Evolutionary conservation across 1,284 basidiomycete species (phyloP).

Genomic region (Clitocybe nebularis): DNA sequence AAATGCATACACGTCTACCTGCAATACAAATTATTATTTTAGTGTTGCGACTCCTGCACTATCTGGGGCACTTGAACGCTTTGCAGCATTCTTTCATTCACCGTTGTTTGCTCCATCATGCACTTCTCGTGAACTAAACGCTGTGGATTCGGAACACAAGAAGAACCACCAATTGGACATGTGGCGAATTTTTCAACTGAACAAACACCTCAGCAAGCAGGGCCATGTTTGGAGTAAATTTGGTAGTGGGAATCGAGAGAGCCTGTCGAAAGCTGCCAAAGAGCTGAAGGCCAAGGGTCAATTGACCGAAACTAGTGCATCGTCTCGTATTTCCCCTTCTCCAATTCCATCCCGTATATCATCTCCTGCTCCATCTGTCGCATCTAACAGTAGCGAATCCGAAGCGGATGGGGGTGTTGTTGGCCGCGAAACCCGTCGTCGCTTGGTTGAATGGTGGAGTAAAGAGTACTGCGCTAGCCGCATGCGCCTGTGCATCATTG

Average conservation of each 20-base stretch:
- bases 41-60: conserved; percentile 87
- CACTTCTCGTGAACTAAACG: conserved; percentile 92
- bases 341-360: conserved; percentile 51
- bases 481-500: conserved; percentile 90
- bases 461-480: conserved; percentile 91
- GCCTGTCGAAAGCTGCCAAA: conserved; percentile 70
- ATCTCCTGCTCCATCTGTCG: conserved; percentile 60
- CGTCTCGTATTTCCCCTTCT: conserved; percentile 34
- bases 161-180: conserved; percentile 95
- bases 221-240: conserved; percentile 94
- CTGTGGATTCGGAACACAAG: conserved; percentile 97
- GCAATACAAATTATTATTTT: conserved; percentile 95
- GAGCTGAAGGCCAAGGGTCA: conserved; percentile 47
- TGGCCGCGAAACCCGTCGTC: conserved; percentile 85
- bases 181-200: conserved; percentile 97
- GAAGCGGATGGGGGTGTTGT: conserved; percentile 72
- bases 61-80: conserved; percentile 83
- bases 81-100: conserved; percentile 92
- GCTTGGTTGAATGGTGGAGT: conserved; percentile 94
- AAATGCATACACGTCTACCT: conserved; percentile 93
- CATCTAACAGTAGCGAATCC: conserved; percentile 48
- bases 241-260: conserved; percentile 87
- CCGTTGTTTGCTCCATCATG: conserved; percentile 91
- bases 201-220: conserved; percentile 81
- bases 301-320: conserved; percentile 21